phyloP scores from a whole-genome alignment of 192 early-diverging fungal species.

The Spinellus fusiger region DNA sequence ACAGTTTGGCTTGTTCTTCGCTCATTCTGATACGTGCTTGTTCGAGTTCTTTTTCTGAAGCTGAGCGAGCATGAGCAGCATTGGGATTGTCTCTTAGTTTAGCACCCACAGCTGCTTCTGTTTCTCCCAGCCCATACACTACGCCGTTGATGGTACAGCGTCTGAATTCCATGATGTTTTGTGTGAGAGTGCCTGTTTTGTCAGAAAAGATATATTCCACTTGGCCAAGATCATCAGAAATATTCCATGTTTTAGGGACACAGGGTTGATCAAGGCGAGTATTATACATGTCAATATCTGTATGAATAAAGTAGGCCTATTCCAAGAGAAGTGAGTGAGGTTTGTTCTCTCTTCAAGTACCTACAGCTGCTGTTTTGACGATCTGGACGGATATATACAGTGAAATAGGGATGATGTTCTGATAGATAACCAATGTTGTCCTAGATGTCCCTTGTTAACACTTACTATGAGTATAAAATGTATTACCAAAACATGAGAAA shows the following conservation, averaged over 20 bases:
- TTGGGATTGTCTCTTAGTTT: conserved; percentile 18
- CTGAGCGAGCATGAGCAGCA: not conserved
- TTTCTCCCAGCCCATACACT: conserved; percentile 52
- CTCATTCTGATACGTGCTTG: conserved; percentile 49
- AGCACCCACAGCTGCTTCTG: conserved; percentile 42
- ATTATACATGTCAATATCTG: conserved; percentile 64
- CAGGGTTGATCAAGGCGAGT: conserved; percentile 47
- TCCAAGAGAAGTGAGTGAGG: not conserved
- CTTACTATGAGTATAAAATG: not conserved
- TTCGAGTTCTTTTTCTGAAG: conserved; percentile 22
- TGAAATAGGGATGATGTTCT: conserved; percentile 95
- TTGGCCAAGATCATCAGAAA: conserved; percentile 68
- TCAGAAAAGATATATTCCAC: conserved; percentile 83
- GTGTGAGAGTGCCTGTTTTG: conserved; percentile 77
- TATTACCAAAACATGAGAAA: conserved; percentile 67
- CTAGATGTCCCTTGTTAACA: conserved; percentile 24
- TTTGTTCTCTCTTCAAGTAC: not conserved
- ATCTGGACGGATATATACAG: conserved; percentile 90
- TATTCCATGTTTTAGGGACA: conserved; percentile 63
- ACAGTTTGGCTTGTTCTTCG: conserved; percentile 44
- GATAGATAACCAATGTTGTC: conserved; percentile 82
- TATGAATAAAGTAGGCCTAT: conserved; percentile 66
- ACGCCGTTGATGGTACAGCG: conserved; percentile 60
- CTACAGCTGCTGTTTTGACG: conserved; percentile 41
- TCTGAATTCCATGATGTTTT: conserved; percentile 77